These are phyloP conservation scores for Zygoascus meyerae DNA, from an alignment of 1,139 yeast species.

Conservation along the genomic window DNA sequence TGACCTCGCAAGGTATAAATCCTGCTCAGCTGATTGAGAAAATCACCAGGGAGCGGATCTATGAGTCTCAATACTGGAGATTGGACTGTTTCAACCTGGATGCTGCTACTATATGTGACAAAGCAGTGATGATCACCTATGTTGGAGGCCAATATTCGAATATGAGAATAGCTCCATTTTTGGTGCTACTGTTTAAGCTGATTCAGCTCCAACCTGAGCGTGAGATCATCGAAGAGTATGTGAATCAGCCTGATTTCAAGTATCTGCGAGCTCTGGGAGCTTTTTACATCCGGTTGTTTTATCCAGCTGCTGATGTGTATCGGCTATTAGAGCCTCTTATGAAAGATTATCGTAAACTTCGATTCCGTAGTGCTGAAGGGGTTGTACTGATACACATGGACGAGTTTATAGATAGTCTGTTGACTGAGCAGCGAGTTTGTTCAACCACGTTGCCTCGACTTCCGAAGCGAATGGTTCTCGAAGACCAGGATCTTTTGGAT, in stretches of 20 bases:
- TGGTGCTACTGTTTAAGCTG: slow-evolving; percentile 58
- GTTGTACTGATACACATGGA: slow-evolving; percentile 47
- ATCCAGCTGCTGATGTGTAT: slow-evolving; percentile 44
- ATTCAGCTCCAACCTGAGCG: slow-evolving; percentile 56
- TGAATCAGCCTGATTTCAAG: slow-evolving; percentile 57
- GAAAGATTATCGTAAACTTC: slow-evolving; percentile 51
- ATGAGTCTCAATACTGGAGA: slow-evolving; percentile 65
- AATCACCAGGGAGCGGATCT: slow-evolving; percentile 60
- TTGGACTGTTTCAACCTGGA: slow-evolving; percentile 55
- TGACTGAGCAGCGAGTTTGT: slow-evolving; percentile 46
- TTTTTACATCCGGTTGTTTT: slow-evolving; percentile 50
- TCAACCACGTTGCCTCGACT: slow-evolving; percentile 60
- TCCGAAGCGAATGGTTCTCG: slow-evolving; percentile 38
- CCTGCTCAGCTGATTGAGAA: slow-evolving; percentile 58
- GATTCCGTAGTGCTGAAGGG: slow-evolving; percentile 31
- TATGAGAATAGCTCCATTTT: slow-evolving; percentile 51
- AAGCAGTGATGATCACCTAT: slow-evolving; percentile 38
- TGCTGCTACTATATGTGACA: slow-evolving; percentile 45
- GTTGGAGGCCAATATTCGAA: slow-evolving; percentile 47
- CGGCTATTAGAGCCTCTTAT: slow-evolving; percentile 46
- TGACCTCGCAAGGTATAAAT: slow-evolving; percentile 40
- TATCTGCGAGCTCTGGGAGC: slow-evolving; percentile 59
- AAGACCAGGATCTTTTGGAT: slow-evolving; percentile 36
- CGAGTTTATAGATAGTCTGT: slow-evolving; percentile 51
- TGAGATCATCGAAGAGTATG: slow-evolving; percentile 48